Evolutionary conservation across 768 basidiomycete genomes (phyloP), one percentile per base, ranked within the genome.

Genomic region (Termitomyces sp.): DNA sequence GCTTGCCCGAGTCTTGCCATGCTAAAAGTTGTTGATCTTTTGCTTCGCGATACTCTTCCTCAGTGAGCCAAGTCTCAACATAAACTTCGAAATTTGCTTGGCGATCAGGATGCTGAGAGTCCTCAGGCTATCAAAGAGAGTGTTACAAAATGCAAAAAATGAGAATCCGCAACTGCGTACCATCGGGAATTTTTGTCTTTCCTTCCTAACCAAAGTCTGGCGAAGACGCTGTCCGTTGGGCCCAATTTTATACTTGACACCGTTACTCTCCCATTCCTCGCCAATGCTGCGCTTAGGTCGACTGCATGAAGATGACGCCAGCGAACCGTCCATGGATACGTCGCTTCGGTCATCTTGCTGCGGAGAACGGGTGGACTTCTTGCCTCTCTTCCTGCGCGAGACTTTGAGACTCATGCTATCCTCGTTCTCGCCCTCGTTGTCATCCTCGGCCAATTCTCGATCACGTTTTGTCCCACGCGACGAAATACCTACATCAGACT

Each of bases 1-100:
- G 67, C 56, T 74, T 76, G 23, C 76, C 75, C 16, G 77, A 71
- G 59, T 89, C 87, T 65, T 90, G 89, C 87, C 87, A 89, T 17
- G 83, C 85, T 17, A 91, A 68, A 37, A 83, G 75, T 55, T 78
- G 79, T 40, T 77, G 75, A 17, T 78, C 76, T 61, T 89, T 89
- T 1, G 87, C 85, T 47, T 77, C 77, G 49, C 77, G 74, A 67
- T 89, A 87, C 62, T 89, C 85, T 56, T 84, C 87, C 54, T 91
- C 89, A 11, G 84, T 84, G 53, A 90, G 76, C 90, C 90, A 93
- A 19, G 76, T 78, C 67, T 91, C 90, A n/a, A 92, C 80, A 62
- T 80, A 87, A 31, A 91, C 84, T 59, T 89, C 84, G 25, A 90
- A 72, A 57, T 84, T 82, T 21, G 80, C 83, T 53, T 82, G 72